Evolutionary conservation across 2,329 filamentous ascomycete species (phyloP), one percentile per base, ranked within the genome.

Genomic region (Nannizzia gypsea): DNA sequence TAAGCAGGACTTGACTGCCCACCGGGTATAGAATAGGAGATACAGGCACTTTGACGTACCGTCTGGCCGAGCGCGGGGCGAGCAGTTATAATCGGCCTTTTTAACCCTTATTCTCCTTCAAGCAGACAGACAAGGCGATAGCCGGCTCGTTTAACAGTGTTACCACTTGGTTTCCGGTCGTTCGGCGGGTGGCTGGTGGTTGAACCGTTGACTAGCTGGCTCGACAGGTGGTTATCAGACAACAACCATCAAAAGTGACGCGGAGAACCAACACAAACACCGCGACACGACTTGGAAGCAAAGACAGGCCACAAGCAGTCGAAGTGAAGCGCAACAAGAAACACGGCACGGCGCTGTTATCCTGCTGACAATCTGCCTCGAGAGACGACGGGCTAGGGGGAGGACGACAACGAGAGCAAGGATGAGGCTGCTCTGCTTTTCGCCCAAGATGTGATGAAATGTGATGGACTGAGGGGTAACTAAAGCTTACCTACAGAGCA

Each of bases 361-460:
- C n/a, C n/a, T 42, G n/a, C 13, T 15, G 6, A n/a, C 38, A n/a
- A 4, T 42, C 38, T 42, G 38, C 38, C 38, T 42, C 5, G 3
- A 2, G n/a, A 34, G 31, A 34, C 11, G n/a, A 36, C 31, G 31
- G 38, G 13, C 13, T 13, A 34, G 11, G 15, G 38, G 26, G 20
- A n/a, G 26, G 26, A 34, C 13, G 26, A 34, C 24, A 15, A 15
- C 3, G 26, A 11, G 4, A 34, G 9, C 24, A 34, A 2, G 26
- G 48, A 15, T n/a, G 46, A 24, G 31, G 31, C 31, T 36, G 31
- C 31, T 36, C 3, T 9, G n/a, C n/a, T 17, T 34, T 9, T 52
- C 48, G 48, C 48, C 26, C 48, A 54, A 54, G 48, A 54, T 54
- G 48, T 54, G 48, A 54, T 54, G 48, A 54, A 34, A 54, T 54